A percentile compares a stretch with the other conserved stretches of the same genome.
These are phyloP conservation scores for Rosa lucieae DNA, from an alignment of 306 rosid species.

Conservation along the genomic window DNA sequence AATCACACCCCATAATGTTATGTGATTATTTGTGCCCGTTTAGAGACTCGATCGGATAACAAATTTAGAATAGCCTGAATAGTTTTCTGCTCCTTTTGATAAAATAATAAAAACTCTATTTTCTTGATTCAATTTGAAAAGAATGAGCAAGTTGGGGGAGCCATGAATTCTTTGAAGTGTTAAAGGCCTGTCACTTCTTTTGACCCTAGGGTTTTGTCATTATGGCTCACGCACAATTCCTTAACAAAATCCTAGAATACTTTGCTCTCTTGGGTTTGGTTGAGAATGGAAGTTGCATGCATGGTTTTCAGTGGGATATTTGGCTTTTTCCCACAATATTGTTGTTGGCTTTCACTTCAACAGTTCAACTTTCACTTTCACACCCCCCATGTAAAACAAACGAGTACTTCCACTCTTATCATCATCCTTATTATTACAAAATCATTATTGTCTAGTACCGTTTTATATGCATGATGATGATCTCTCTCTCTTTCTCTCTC, in stretches of 20 bases:
- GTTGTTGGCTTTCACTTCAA: slow-evolving; percentile 32
- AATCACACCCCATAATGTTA: too few relatives aligned
- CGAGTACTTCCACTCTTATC: slow-evolving; percentile 44
- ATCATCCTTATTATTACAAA: slow-evolving; percentile 35
- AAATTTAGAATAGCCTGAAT: not conserved
- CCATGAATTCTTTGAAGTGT: slow-evolving; percentile 3
- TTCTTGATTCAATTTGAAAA: slow-evolving; percentile 16
- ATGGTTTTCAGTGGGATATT: slow-evolving; percentile 67
- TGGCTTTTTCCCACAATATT: slow-evolving; percentile 60
- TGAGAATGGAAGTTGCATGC: slow-evolving; percentile 50
- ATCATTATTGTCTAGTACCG: slow-evolving; percentile 26
- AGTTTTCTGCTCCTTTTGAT: not conserved
- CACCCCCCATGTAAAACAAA: slow-evolving; percentile 33
- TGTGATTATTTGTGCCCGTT: not conserved
- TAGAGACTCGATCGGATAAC: not conserved
- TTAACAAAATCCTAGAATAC: slow-evolving; percentile 46
- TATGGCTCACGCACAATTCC: slow-evolving; percentile 28
- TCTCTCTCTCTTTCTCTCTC: not conserved
- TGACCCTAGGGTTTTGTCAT: slow-evolving; percentile 23
- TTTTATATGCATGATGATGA: slow-evolving; percentile 7
- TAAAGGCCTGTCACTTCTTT: slow-evolving; percentile 37
- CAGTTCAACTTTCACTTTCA: slow-evolving; percentile 36
- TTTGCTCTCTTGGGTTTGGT: slow-evolving; percentile 38
- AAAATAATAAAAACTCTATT: not conserved
- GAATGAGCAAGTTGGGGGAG: slow-evolving; percentile 3